A percentile compares a stretch with the other conserved stretches of the same genome.
phyloP scores from a whole-genome alignment of 2,329 filamentous ascomycete genomes.

The Ophiostoma tasmaniense region DNA sequence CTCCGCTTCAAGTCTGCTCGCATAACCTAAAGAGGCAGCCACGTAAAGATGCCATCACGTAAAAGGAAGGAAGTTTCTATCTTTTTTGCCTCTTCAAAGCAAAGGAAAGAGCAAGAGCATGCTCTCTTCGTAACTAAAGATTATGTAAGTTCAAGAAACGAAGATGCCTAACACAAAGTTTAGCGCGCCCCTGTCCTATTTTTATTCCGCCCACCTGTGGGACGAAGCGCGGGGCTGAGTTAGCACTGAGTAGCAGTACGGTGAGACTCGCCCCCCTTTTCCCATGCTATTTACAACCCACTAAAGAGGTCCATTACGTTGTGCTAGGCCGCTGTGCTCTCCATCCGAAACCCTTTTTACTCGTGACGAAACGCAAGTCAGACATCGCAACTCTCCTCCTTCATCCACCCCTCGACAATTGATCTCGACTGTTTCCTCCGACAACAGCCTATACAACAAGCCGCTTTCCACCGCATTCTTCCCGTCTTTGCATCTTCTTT shows the following conservation, averaged over 20 bases:
- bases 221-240: slow-evolving; percentile 18
- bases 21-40: neutral
- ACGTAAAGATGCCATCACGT: neutral
- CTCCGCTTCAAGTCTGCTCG: neutral
- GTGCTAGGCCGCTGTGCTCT: neutral
- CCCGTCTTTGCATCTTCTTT: neutral
- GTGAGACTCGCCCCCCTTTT: slow-evolving; percentile 2
- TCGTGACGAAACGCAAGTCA: slow-evolving; percentile 20
- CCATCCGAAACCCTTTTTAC: slow-evolving; percentile 17
- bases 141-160: neutral
- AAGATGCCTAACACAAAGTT: slow-evolving; percentile 8
- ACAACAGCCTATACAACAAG: neutral
- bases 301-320: neutral
- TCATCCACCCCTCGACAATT: slow-evolving; percentile 4
- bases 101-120: neutral
- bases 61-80: neutral
- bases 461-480: neutral
- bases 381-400: slow-evolving; percentile 10
- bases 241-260: neutral
- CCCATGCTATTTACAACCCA: neutral
- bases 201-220: slow-evolving; percentile 10
- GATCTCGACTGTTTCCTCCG: neutral
- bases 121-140: too few species aligned
- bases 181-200: slow-evolving; percentile 12
- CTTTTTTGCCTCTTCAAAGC: neutral